phyloP scores from a whole-genome alignment of 2,329 filamentous ascomycete species.

The Chalaropsis ovoidea region DNA sequence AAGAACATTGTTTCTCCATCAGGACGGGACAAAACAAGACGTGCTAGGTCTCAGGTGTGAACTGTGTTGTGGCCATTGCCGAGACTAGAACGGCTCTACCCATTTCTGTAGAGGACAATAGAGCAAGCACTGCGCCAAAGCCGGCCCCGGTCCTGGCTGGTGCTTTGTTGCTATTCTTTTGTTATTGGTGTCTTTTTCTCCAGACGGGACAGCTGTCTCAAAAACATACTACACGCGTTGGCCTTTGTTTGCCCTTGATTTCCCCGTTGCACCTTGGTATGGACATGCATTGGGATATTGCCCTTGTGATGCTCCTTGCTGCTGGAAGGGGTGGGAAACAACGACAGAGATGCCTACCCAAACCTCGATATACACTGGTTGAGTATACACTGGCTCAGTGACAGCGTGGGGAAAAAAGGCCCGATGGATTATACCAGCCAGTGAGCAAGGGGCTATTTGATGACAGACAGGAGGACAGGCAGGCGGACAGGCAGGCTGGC shows the following conservation, averaged over 20 bases:
- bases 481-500: not conserved
- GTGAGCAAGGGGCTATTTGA: constrained; percentile 1
- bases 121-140: not conserved
- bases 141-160: not conserved
- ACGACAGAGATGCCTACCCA: not conserved
- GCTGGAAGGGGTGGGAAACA: not conserved
- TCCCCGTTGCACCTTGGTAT: not conserved
- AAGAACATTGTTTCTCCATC: constrained; percentile 8
- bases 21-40: not conserved
- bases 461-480: not conserved
- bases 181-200: not conserved
- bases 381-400: not conserved
- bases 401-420: not conserved
- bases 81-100: constrained; percentile 5
- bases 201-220: not conserved
- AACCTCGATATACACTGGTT: not conserved
- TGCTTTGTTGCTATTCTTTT: not conserved
- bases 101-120: constrained; percentile 6
- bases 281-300: not conserved
- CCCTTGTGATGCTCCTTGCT: not conserved
- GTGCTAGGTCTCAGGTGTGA: constrained; percentile 4
- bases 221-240: not conserved
- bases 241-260: not conserved
- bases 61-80: constrained; percentile 7
- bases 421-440: not conserved